A percentile compares a stretch with the other conserved stretches of the same genome.
Evolutionary conservation across 129 eudicot genomes (phyloP).

Genomic region (Helichrysum umbraculigerum): DNA sequence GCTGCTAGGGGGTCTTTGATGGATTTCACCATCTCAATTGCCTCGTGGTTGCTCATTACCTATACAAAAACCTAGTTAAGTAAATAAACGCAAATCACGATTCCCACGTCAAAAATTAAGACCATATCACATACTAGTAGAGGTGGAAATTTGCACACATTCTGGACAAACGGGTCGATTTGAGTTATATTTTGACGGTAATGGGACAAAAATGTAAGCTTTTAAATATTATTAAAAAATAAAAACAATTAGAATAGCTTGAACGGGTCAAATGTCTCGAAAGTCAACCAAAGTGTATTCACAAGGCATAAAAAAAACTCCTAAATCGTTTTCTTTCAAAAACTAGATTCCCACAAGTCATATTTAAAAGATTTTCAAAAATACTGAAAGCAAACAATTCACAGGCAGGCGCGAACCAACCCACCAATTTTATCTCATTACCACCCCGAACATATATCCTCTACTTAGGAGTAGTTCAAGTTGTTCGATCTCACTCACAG

Average conservation of each 20-base stretch:
- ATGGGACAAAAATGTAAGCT: not conserved
- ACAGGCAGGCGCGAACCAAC: not conserved
- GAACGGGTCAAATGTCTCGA: not conserved
- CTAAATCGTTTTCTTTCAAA: not conserved
- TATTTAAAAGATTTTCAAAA: not conserved
- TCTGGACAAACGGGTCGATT: not conserved
- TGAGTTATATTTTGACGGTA: not conserved
- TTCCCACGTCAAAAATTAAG: not conserved
- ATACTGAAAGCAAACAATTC: not conserved
- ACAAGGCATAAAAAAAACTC: not conserved
- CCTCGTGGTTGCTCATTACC: constrained; percentile 78
- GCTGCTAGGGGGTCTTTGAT: constrained; percentile 74
- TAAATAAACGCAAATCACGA: not conserved
- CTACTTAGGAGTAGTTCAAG: not conserved
- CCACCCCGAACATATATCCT: too few species aligned
- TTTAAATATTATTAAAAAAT: too few species aligned
- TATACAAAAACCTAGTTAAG: constrained; percentile 25
- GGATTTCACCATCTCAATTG: constrained; percentile 59
- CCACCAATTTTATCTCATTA: not conserved
- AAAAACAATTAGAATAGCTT: not conserved
- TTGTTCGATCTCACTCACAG: not conserved
- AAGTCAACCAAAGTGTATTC: not conserved
- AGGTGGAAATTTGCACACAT: not conserved
- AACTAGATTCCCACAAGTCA: not conserved
- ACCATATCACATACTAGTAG: not conserved